phyloP scores from a whole-genome alignment of 78 protist species.

The Diacronema lutheri region DNA sequence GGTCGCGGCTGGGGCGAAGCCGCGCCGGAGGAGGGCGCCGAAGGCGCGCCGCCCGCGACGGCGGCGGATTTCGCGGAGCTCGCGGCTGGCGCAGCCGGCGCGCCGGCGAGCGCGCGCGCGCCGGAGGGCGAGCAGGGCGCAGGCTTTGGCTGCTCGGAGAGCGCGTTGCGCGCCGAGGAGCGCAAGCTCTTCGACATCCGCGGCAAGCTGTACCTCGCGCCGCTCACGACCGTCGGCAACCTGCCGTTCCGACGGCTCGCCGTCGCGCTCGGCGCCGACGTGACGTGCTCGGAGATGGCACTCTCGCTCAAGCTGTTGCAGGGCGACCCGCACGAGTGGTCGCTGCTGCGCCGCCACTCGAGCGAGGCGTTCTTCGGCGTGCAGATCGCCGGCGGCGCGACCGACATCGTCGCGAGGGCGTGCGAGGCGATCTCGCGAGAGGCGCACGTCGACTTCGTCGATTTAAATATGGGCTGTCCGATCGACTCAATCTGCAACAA shows the following conservation, averaged over 20 bases:
- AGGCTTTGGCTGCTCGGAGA: neutral
- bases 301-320: slow-evolving; percentile 6
- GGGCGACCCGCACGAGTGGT: slow-evolving; percentile 11
- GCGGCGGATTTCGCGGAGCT: neutral
- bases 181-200: slow-evolving; percentile 53
- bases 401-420: slow-evolving; percentile 28
- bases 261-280: slow-evolving; percentile 12
- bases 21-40: neutral
- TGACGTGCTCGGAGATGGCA: slow-evolving; percentile 35
- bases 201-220: slow-evolving; percentile 88
- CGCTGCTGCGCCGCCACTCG: slow-evolving; percentile 26
- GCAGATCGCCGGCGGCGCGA: slow-evolving; percentile 76
- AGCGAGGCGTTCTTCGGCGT: slow-evolving; percentile 92
- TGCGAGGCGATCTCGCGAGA: neutral
- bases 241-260: slow-evolving; percentile 88
- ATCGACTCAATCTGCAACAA: slow-evolving; percentile 75
- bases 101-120: neutral
- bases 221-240: slow-evolving; percentile 98
- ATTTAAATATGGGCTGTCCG: slow-evolving; percentile 94
- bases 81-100: neutral
- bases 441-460: slow-evolving; percentile 71
- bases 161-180: neutral
- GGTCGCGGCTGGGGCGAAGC: neutral
- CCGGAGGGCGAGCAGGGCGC: neutral
- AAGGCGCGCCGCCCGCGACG: neutral